phyloP scores from a whole-genome alignment of 345 rosid species.

The Stellera chamaejasme region DNA sequence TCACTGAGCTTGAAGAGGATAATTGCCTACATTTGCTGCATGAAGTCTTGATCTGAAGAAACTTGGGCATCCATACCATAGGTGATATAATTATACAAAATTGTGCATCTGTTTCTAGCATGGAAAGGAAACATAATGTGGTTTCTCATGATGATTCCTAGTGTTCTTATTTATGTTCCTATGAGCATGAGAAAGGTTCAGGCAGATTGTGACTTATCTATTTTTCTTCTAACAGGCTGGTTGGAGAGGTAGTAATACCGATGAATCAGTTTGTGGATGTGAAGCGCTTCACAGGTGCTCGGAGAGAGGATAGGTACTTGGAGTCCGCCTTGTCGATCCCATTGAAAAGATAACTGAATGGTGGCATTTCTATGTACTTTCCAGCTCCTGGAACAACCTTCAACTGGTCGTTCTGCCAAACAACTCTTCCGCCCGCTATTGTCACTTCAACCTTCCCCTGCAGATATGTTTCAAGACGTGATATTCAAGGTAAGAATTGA shows the following conservation, averaged over 20 bases:
- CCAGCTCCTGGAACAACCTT: constrained; percentile 71
- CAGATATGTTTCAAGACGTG: constrained; percentile 5
- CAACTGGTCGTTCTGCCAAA: constrained; percentile 74
- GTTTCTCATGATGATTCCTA: no score
- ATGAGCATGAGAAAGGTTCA: background rate
- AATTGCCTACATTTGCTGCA: constrained; percentile 76
- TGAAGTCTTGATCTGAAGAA: constrained; percentile 36
- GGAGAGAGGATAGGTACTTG: constrained; percentile 56
- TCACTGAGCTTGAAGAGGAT: constrained; percentile 78
- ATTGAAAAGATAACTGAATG: constrained; percentile 67
- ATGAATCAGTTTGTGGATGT: constrained; percentile 25
- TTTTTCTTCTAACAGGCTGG: background rate
- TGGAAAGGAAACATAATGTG: constrained; percentile 5
- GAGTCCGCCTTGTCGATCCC: constrained; percentile 83
- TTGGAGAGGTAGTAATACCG: background rate
- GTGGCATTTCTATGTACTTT: constrained; percentile 62
- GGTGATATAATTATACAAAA: constrained; percentile 1
- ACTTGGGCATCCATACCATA: constrained; percentile 7
- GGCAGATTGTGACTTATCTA: background rate
- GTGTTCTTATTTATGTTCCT: no score
- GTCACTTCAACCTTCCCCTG: constrained; percentile 98
- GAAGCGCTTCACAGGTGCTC: constrained; percentile 70
- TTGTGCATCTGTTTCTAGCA: background rate
- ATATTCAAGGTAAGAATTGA: no score
- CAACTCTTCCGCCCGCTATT: constrained; percentile 76